Base-by-base conservation (phyloP, 768 basidiomycete species). In the Boletus pseudo-olivaceus region DNA sequence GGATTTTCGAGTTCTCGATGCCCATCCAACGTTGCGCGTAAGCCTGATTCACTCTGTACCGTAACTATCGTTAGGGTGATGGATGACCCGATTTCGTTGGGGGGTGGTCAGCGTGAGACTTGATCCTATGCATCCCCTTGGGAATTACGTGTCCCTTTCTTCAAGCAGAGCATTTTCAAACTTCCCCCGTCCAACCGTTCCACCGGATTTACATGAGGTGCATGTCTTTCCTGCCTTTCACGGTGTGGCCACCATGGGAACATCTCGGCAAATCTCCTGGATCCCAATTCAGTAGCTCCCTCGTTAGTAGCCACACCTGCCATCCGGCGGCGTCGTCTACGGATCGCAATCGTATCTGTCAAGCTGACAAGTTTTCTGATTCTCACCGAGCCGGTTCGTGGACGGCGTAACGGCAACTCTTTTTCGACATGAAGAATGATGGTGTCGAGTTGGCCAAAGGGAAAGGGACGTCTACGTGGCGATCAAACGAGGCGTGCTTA, bases 211-310 rank as follows among this genome's bases (percentile, higher is more conserved):
- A 54, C 66, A 58, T 55, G 55, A 48, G 44, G 38, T 29, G 40
- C 55, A 47, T 23, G 41, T 5, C 39, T 39, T 39, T 7, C 12
- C 19, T 53, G 38, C 42, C 34, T 41, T 59, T 54, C 49, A 62
- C 57, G 54, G 57, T 33, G 45, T 55, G 57, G 38, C 47, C 52
- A 35, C 51, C 67, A 65, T 67, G 66, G 57, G 65, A 67, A 65
- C 61, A 47, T 44, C 51, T 55, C 43, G 56, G 67, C 52, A 63
- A 56, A 69, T 63, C 66, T 37, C 55, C 51, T 40, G n/a, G 12
- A 44, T 35, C 27, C 17, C 44, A 23, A 35, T 44, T 17, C 44
- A 50, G 37, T n/a, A 26, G 41, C 37, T 49, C 52, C 55, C 42
- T 47, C 43, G 29, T 44, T 51, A 37, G 39, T 35, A 17, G 32